Evolutionary conservation across 2,329 filamentous ascomycete genomes (phyloP).

Genomic region (Arthrobotrys musiformis): DNA sequence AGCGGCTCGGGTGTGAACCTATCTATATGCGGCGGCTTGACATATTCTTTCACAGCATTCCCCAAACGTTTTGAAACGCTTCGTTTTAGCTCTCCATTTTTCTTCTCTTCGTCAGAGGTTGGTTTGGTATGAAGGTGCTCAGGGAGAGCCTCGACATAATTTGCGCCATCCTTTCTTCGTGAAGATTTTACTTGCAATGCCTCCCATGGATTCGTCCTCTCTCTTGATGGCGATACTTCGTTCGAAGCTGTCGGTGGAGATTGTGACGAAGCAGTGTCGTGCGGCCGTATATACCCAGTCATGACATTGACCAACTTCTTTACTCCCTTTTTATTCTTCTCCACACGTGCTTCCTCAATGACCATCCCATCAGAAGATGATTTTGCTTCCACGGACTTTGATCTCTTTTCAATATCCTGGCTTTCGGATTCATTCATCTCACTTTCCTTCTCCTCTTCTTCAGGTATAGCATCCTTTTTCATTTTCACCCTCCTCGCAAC

Average conservation of each 20-base stretch:
- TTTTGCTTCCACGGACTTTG: constrained; percentile 13
- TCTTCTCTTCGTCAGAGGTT: constrained; percentile 30
- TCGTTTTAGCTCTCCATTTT: constrained; percentile 4
- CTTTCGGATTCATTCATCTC: background rate
- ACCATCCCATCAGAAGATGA: constrained; percentile 24
- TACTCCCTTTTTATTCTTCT: constrained; percentile 43
- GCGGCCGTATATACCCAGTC: constrained; percentile 42
- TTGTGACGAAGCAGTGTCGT: constrained; percentile 5
- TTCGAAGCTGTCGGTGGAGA: background rate
- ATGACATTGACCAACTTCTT: constrained; percentile 49
- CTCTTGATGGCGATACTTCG: constrained; percentile 6
- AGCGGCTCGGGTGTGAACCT: constrained; percentile 51
- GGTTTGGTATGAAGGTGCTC: constrained; percentile 31
- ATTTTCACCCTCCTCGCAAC: constrained; percentile 14
- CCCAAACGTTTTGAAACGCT: constrained; percentile 44
- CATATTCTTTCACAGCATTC: constrained; percentile 43
- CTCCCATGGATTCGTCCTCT: constrained; percentile 1
- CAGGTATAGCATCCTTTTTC: background rate
- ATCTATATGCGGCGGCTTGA: constrained; percentile 48
- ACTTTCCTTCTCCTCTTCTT: constrained; percentile 1
- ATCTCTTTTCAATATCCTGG: constrained; percentile 5
- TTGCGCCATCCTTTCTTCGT: constrained; percentile 27
- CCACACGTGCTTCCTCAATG: constrained; percentile 20
- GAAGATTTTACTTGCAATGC: constrained; percentile 24
- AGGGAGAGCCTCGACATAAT: constrained; percentile 38